These are phyloP conservation scores for Chalciporus pseudorubinellus DNA, from an alignment of 768 basidiomycete genomes.

Conservation along the genomic window DNA sequence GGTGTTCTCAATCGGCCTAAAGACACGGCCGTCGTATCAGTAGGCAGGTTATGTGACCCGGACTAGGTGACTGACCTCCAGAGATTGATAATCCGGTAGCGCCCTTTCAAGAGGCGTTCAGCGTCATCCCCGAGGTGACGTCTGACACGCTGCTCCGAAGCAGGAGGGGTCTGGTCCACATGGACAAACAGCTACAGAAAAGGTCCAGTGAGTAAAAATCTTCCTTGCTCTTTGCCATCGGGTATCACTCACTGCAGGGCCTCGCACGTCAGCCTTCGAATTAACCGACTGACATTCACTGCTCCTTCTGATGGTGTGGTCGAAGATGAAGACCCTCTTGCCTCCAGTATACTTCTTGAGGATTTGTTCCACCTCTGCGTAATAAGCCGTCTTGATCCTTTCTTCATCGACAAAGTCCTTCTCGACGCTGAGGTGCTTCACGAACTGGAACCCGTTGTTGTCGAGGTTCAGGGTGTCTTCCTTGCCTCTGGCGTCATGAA, in stretches of 20 bases:
- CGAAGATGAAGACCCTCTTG: conserved; percentile 39
- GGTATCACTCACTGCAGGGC: neutral
- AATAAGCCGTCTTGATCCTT: conserved; percentile 34
- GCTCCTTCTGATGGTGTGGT: conserved; percentile 25
- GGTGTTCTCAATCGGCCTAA: conserved; percentile 33
- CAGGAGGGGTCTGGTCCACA: conserved; percentile 40
- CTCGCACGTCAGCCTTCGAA: neutral
- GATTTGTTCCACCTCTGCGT: conserved; percentile 38
- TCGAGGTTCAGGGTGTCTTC: conserved; percentile 30
- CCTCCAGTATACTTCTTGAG: conserved; percentile 37
- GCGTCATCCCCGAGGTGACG: conserved; percentile 39
- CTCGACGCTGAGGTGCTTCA: conserved; percentile 31
- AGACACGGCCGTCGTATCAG: neutral
- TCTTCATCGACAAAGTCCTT: conserved; percentile 38
- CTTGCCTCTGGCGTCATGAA: conserved; percentile 31
- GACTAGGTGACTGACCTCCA: conserved; percentile 30
- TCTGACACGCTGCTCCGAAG: conserved; percentile 34
- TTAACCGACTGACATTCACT: neutral
- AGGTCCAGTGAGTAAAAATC: neutral
- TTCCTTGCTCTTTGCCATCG: neutral
- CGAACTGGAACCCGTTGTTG: conserved; percentile 37
- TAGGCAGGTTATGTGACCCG: neutral
- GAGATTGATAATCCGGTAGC: conserved; percentile 43
- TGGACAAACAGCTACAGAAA: conserved; percentile 36
- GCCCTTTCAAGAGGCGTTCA: conserved; percentile 37